Evolutionary conservation across 768 basidiomycete genomes (phyloP).

Genomic region (Coprinopsis strossmayeri): DNA sequence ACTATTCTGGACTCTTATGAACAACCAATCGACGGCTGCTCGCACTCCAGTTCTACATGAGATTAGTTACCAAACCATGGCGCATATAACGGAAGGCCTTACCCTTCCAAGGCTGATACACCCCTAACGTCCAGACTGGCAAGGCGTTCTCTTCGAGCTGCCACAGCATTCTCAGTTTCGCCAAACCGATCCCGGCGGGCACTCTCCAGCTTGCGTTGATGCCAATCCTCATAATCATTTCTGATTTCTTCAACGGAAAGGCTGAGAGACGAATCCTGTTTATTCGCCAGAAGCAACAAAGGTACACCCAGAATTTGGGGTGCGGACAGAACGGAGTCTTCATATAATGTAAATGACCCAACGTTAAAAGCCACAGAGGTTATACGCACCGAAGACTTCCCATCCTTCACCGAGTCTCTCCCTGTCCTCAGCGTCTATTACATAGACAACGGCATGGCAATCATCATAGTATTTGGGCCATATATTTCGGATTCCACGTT

Average conservation of each 20-base stretch:
- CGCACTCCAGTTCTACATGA: conserved; percentile 72
- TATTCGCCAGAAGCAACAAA: conserved; percentile 89
- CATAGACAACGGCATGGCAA: conserved; percentile 94
- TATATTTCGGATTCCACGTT: conserved; percentile 87
- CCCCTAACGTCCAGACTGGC: conserved; percentile 88
- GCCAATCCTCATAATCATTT: conserved; percentile 84
- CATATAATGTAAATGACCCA: conserved; percentile 10
- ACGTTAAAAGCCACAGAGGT: background rate
- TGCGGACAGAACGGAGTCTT: conserved; percentile 80
- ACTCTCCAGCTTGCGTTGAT: conserved; percentile 67
- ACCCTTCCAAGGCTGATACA: conserved; percentile 89
- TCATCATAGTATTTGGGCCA: conserved; percentile 96
- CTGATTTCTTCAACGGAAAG: conserved; percentile 88
- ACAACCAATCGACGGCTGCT: conserved; percentile 91
- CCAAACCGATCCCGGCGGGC: conserved; percentile 50
- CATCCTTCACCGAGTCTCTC: conserved; percentile 90
- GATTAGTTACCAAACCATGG: background rate
- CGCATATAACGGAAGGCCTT: conserved; percentile 16
- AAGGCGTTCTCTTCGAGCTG: conserved; percentile 45
- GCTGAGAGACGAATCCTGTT: conserved; percentile 80
- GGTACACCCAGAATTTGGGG: conserved; percentile 90
- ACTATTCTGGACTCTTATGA: conserved; percentile 89
- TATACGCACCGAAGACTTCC: conserved; percentile 87
- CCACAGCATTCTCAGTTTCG: conserved; percentile 38
- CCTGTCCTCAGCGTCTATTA: conserved; percentile 89